These are phyloP conservation scores for Paragyromitra xinjiangensis DNA, from an alignment of 495 filamentous ascomycete genomes.

Conservation along the genomic window DNA sequence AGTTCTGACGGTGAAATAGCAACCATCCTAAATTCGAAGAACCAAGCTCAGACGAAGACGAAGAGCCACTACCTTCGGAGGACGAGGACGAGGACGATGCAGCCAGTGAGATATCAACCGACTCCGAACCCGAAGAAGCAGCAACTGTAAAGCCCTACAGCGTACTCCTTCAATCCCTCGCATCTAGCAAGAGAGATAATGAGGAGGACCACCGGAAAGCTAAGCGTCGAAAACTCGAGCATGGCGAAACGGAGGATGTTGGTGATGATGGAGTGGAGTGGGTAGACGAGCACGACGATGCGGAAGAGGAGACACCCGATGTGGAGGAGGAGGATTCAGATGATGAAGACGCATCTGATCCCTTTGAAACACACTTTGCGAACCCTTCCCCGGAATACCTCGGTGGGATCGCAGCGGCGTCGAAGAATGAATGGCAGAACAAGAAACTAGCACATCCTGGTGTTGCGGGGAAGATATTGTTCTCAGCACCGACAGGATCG, in stretches of 20 bases:
- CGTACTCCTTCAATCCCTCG: slow-evolving; percentile 60
- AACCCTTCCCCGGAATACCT: slow-evolving; percentile 68
- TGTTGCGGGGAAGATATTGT: slow-evolving; percentile 59
- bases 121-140: slow-evolving; percentile 52
- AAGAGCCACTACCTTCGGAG: not conserved
- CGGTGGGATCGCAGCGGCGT: slow-evolving; percentile 64
- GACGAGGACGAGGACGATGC: slow-evolving; percentile 26
- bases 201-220: slow-evolving; percentile 56
- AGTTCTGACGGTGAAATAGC: slow-evolving; percentile 14
- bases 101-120: slow-evolving; percentile 44
- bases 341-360: slow-evolving; percentile 68
- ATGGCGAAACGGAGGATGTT: slow-evolving; percentile 41
- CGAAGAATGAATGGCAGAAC: slow-evolving; percentile 68
- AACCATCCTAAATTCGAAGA: slow-evolving; percentile 45
- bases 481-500: slow-evolving; percentile 28
- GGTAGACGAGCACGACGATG: slow-evolving; percentile 51
- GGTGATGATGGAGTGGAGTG: slow-evolving; percentile 36
- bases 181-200: slow-evolving; percentile 20
- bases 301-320: slow-evolving; percentile 57
- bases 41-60: slow-evolving; percentile 32
- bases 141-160: slow-evolving; percentile 58
- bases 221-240: slow-evolving; percentile 58
- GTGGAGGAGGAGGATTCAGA: slow-evolving; percentile 59
- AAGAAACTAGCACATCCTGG: slow-evolving; percentile 61
- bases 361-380: slow-evolving; percentile 82